Evolutionary conservation across 1,284 basidiomycete species (phyloP).

Genomic region (Rhodotorula sp.): DNA sequence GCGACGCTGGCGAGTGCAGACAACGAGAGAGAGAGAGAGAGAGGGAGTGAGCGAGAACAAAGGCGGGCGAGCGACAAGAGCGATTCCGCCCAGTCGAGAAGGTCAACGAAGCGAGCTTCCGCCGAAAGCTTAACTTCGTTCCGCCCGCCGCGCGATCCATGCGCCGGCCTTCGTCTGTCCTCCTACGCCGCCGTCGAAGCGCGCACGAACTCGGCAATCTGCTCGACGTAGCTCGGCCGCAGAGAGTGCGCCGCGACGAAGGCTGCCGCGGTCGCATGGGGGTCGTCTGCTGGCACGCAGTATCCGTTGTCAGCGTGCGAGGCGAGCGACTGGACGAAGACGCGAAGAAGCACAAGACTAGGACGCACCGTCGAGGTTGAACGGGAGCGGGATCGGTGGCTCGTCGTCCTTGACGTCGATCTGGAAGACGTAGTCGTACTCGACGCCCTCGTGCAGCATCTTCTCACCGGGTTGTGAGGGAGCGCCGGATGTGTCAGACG

Average conservation of each 20-base stretch:
- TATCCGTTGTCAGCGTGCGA: no score
- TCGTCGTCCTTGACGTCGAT: conserved; percentile 93
- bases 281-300: conserved; percentile 76
- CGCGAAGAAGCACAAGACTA: background rate
- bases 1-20: background rate
- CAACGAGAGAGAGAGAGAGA: background rate
- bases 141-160: no score
- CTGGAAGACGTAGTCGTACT: conserved; percentile 97
- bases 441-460: conserved; percentile 63
- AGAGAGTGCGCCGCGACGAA: conserved; percentile 83
- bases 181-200: background rate
- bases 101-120: background rate
- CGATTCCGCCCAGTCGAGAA: background rate
- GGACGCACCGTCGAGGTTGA: conserved; percentile 57
- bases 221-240: conserved; percentile 75
- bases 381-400: conserved; percentile 89
- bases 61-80: background rate
- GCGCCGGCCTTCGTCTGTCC: no score
- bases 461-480: background rate
- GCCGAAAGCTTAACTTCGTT: no score
- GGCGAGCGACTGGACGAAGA: no score
- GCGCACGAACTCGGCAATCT: conserved; percentile 85
- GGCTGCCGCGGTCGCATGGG: conserved; percentile 78
- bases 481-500: background rate
- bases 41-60: background rate